phyloP scores from a whole-genome alignment of 225 moss, liverwort and hornwort species.

The Anthoceros angustus region DNA sequence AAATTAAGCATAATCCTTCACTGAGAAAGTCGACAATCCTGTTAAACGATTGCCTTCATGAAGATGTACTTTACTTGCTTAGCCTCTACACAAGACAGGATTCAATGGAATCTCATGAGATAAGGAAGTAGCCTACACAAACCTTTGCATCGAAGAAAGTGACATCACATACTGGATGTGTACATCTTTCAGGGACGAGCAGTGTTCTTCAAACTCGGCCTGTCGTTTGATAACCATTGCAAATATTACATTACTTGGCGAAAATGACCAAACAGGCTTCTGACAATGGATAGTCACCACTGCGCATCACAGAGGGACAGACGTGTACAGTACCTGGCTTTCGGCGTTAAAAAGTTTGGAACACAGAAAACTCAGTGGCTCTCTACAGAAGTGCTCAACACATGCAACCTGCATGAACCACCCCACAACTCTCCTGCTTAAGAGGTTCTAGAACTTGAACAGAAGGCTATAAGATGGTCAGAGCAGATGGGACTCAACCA shows the following conservation, averaged over 20 bases:
- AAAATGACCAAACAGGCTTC: neutral
- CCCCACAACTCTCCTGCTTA: too few species aligned
- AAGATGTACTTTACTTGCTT: neutral
- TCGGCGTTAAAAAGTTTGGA: constrained; percentile 43
- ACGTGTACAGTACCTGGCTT: constrained; percentile 36
- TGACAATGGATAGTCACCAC: neutral
- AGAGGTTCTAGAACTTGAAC: too few species aligned
- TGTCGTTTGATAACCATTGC: constrained; percentile 11
- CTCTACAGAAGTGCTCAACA: constrained; percentile 84
- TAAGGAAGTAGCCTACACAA: neutral
- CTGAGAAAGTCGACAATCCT: constrained; percentile 5
- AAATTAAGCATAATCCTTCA: neutral
- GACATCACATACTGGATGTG: constrained; percentile 39
- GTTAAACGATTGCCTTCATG: neutral
- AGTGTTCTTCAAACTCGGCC: constrained; percentile 66
- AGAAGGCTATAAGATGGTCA: too few species aligned
- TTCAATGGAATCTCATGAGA: neutral
- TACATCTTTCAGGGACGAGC: constrained; percentile 36
- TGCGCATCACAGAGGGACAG: neutral
- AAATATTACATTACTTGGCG: neutral
- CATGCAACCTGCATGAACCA: constrained; percentile 51
- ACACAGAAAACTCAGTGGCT: constrained; percentile 79
- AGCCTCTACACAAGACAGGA: neutral
- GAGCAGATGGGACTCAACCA: neutral
- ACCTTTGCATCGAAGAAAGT: constrained; percentile 54